Conservation (phyloP, 805 yeast genomes). For the Tetrapisispora fleetii region DNA sequence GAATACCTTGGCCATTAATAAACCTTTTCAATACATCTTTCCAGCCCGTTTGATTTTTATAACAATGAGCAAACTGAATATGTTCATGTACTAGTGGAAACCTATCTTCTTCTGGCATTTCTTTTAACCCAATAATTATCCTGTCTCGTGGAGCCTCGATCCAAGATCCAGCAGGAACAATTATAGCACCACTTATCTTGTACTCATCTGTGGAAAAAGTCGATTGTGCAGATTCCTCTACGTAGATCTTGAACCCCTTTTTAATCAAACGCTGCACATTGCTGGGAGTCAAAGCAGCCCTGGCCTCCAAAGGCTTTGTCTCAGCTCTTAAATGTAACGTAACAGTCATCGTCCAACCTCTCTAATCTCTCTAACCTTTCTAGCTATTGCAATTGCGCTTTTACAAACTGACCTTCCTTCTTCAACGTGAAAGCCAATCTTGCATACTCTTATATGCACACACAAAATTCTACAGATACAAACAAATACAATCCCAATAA, state of each 20-base stretch:
- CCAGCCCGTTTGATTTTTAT: slow-evolving; percentile 98
- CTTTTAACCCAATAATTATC: slow-evolving; percentile 87
- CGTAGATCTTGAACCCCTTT: slow-evolving; percentile 81
- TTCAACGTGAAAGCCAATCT: no score
- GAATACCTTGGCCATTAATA: slow-evolving; percentile 81
- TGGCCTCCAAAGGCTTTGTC: slow-evolving; percentile 91
- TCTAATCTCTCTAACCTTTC: no score
- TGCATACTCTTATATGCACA: no score
- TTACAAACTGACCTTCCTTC: no score
- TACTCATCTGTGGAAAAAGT: slow-evolving; percentile 72
- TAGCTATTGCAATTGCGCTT: no score
- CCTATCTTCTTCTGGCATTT: slow-evolving; percentile 77
- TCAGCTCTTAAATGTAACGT: slow-evolving; percentile 90
- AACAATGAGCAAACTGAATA: slow-evolving; percentile 97
- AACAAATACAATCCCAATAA: no score
- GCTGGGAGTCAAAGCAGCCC: slow-evolving; percentile 93
- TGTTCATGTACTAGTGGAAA: slow-evolving; percentile 95
- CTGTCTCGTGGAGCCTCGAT: slow-evolving; percentile 80
- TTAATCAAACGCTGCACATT: slow-evolving; percentile 75
- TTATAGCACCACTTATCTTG: slow-evolving; percentile 66
- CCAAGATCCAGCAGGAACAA: slow-evolving; percentile 95
- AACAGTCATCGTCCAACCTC: slow-evolving; percentile 33
- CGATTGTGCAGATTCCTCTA: slow-evolving; percentile 80
- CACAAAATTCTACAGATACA: no score
- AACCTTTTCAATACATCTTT: slow-evolving; percentile 78